Evolutionary conservation across 2,329 filamentous ascomycete genomes (phyloP).

Genomic region (Penicillium janthinellum): DNA sequence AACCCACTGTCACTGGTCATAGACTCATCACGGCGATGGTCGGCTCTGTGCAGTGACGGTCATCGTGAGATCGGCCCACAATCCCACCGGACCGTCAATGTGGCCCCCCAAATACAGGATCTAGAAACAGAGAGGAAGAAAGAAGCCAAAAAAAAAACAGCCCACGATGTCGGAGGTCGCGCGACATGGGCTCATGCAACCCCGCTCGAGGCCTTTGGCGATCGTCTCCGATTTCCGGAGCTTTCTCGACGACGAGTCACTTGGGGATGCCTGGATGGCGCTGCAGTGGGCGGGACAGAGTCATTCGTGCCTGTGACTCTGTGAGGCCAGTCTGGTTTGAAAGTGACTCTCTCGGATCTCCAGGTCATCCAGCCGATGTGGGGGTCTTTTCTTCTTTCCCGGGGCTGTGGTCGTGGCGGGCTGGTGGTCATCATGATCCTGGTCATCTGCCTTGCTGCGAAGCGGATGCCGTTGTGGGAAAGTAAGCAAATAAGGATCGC

Average conservation of each 20-base stretch:
- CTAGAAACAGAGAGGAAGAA: neutral
- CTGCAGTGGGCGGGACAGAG: neutral
- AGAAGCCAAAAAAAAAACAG: neutral
- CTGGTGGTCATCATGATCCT: neutral
- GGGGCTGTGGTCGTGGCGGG: neutral
- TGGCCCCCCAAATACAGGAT: neutral
- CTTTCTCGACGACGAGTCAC: neutral
- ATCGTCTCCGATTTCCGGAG: conserved; percentile 3
- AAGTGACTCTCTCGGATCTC: too few species aligned
- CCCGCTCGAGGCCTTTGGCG: neutral
- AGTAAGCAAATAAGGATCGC: neutral
- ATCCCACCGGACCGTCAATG: neutral
- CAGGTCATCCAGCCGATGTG: neutral
- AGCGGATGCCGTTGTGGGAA: neutral
- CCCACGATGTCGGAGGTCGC: neutral
- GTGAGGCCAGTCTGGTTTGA: neutral
- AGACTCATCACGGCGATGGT: neutral
- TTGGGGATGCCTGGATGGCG: neutral
- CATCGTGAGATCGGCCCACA: neutral
- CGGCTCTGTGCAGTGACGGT: neutral
- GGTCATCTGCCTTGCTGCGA: neutral
- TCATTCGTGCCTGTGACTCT: neutral
- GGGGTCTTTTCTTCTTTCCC: neutral
- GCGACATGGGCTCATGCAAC: neutral
- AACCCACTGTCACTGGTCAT: neutral